Percentiles rank a stretch among this genome's conserved stretches.
Conservation (phyloP, 2,329 filamentous ascomycete species). For the Aulographum hederae region DNA sequence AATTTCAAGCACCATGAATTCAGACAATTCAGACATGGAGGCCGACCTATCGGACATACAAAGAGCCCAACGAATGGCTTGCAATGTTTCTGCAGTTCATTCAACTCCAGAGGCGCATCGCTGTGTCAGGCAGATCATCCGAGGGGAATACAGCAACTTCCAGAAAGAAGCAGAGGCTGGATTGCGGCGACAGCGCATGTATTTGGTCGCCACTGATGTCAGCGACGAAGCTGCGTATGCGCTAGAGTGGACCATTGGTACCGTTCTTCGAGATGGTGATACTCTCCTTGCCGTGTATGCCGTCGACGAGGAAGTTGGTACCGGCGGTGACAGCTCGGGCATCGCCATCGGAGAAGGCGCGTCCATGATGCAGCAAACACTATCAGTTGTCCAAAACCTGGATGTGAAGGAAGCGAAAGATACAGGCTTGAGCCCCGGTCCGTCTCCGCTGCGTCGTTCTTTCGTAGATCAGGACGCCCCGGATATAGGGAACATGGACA, state of each 20-base stretch:
- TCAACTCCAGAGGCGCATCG: constrained; percentile 60
- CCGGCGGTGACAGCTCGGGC: constrained; percentile 27
- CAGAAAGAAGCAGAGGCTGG: constrained; percentile 64
- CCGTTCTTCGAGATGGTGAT: constrained; percentile 82
- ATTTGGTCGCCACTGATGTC: constrained; percentile 87
- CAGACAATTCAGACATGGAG: constrained; percentile 80
- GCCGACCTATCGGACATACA: constrained; percentile 71
- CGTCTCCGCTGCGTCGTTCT: constrained; percentile 16
- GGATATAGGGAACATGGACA: constrained; percentile 22
- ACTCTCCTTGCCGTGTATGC: constrained; percentile 88
- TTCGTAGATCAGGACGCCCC: too few relatives aligned
- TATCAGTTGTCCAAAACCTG: constrained; percentile 50
- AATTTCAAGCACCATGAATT: constrained; percentile 36
- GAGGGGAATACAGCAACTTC: constrained; percentile 66
- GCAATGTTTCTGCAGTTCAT: constrained; percentile 65
- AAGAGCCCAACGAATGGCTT: constrained; percentile 65
- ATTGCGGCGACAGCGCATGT: constrained; percentile 64
- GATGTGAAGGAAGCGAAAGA: not conserved
- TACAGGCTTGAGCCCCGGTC: constrained; percentile 6
- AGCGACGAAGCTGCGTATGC: constrained; percentile 91
- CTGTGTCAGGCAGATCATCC: constrained; percentile 74
- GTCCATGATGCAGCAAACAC: constrained; percentile 59
- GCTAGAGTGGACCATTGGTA: constrained; percentile 93
- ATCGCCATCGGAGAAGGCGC: constrained; percentile 44
- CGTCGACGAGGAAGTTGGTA: constrained; percentile 60